phyloP scores from a whole-genome alignment of 2,329 filamentous ascomycete species.

The Colletotrichum graminicola region DNA sequence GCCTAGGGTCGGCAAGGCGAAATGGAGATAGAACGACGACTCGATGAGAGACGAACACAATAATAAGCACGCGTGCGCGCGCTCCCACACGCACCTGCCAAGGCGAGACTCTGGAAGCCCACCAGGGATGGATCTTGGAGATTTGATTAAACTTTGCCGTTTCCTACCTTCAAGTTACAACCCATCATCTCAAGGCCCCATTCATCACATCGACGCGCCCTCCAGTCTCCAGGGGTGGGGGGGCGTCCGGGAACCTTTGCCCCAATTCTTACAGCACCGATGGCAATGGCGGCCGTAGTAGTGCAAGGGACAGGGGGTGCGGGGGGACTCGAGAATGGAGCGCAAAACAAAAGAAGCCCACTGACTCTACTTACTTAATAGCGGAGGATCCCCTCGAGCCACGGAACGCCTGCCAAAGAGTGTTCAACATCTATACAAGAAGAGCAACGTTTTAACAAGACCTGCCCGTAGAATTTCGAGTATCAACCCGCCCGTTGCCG shows the following conservation, averaged over 20 bases:
- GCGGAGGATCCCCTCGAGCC: constrained; percentile 20
- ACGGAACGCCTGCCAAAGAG: constrained; percentile 4
- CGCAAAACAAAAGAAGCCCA: constrained; percentile 11
- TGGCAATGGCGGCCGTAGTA: constrained; percentile 5
- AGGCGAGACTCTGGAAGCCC: constrained; percentile 3
- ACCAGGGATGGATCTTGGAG: constrained; percentile 5
- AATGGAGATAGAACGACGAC: not conserved
- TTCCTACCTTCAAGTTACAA: too few species aligned
- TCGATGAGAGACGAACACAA: not conserved
- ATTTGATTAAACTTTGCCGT: too few species aligned
- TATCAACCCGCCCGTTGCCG: not conserved
- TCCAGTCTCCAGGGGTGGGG: constrained; percentile 4
- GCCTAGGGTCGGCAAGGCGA: not conserved
- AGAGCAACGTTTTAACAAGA: not conserved
- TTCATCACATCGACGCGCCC: constrained; percentile 8
- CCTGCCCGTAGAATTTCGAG: not conserved
- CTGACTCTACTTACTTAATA: constrained; percentile 36
- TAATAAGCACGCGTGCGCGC: too few species aligned
- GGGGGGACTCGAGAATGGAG: not conserved
- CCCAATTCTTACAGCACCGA: constrained; percentile 5
- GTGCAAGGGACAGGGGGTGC: constrained; percentile 27
- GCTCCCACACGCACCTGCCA: not conserved
- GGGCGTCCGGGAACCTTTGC: not conserved
- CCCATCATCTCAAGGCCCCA: constrained; percentile 14
- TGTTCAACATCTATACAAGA: not conserved